Base-by-base conservation (phyloP, 768 basidiomycete genomes). In the Lentinula edodes region DNA sequence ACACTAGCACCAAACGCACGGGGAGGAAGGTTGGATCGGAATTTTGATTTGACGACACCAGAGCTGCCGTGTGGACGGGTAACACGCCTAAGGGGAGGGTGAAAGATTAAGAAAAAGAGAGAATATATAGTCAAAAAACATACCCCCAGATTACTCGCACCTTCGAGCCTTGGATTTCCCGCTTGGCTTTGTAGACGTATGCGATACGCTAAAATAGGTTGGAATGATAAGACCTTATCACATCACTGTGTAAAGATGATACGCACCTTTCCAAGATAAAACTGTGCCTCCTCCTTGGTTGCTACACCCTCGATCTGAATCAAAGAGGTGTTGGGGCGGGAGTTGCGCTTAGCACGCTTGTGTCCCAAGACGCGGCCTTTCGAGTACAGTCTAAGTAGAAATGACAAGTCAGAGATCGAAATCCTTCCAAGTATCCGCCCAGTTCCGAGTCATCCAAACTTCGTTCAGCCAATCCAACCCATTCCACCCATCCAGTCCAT, bases 81-180 rank as follows among this genome's bases (percentile, higher is more conserved):
- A 65, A 96, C 87, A 69, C 94, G 93, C 71, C 93, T 93, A 57
- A 35, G 6, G 28, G 46, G 6, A 45, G 23, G 18, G 34, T 6
- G n/a, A 32, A 61, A 35, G 45, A 38, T 52, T 41, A 45, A 28
- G 23, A 56, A 18, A 35, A 20, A 38, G 15, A 60, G 42, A 34
- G 38, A 3, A 12, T 7, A 52, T 7, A 34, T 13, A 41, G 13
- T 43, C 23, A 48, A 45, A n/a, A 6, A 6, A 80, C 88, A 71
- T 69, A 93, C 92, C 95, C 97, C 95, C 95, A 98, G 82, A 98
- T 98, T 65, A 98, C 93, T 67, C 97, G 91, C 72, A 98, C 81
- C 78, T 95, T 95, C 68, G 93, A 91, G 63, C 97, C 97, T 75
- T 89, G 88, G 67, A 96, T 85, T 78, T 93, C 92, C 75, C 87